Evolutionary conservation across 2,329 filamentous ascomycete genomes (phyloP).

Genomic region (Hirsutella minnesotensis): DNA sequence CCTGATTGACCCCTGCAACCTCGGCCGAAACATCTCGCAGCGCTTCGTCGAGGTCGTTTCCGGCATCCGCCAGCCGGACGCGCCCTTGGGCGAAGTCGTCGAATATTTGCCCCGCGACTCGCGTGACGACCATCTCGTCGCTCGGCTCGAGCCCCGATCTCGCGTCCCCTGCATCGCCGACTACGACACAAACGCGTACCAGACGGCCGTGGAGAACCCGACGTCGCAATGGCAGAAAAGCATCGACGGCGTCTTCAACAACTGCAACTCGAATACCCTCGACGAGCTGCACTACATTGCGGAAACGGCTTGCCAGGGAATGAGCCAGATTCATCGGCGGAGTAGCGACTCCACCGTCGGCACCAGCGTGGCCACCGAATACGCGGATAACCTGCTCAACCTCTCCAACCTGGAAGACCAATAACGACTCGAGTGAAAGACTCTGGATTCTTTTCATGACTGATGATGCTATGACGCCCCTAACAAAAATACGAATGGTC

Average conservation of each 20-base stretch:
- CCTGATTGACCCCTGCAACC: slow-evolving; percentile 27
- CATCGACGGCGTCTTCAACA: slow-evolving; percentile 31
- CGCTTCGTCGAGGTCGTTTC: slow-evolving; percentile 34
- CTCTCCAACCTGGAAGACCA: slow-evolving; percentile 3
- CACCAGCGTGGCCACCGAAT: slow-evolving; percentile 18
- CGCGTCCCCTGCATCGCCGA: slow-evolving; percentile 17
- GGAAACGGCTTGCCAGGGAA: slow-evolving; percentile 29
- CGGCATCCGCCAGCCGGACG: slow-evolving; percentile 25
- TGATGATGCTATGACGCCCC: background rate
- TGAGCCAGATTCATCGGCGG: slow-evolving; percentile 28
- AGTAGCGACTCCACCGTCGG: slow-evolving; percentile 17
- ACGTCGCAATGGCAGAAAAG: slow-evolving; percentile 30
- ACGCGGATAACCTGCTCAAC: slow-evolving; percentile 16
- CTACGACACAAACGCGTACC: slow-evolving; percentile 24
- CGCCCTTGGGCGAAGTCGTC: slow-evolving; percentile 18
- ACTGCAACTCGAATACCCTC: slow-evolving; percentile 30
- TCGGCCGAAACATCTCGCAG: slow-evolving; percentile 27
- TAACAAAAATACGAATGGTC: too few species aligned
- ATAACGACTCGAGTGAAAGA: background rate
- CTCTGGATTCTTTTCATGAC: background rate
- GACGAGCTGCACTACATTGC: slow-evolving; percentile 31
- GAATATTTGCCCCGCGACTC: slow-evolving; percentile 20
- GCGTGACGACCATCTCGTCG: slow-evolving; percentile 13
- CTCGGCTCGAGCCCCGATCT: slow-evolving; percentile 13
- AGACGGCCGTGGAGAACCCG: slow-evolving; percentile 23